Conservation (phyloP, 305 asterid genomes). For the Andrographis paniculata region DNA sequence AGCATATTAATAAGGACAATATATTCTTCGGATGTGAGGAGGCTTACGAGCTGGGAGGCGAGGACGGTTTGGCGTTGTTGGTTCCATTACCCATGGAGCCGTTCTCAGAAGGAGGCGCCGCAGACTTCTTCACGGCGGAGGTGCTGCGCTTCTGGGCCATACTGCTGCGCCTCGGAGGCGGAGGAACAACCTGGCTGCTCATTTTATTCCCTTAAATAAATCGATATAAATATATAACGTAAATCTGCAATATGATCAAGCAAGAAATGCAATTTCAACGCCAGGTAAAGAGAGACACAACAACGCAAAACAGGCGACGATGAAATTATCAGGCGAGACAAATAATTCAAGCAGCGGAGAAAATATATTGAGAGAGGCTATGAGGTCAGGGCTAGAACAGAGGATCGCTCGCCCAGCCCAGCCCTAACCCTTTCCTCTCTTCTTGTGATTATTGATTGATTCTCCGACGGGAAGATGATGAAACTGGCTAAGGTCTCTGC, state of each 20-base stretch:
- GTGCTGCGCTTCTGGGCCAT: conserved; percentile 45
- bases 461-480: not conserved
- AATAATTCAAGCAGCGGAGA: not conserved
- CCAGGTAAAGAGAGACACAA: not conserved
- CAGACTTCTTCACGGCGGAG: conserved; percentile 39
- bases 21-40: not conserved
- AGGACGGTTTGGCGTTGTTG: conserved; percentile 47
- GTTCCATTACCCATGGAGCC: conserved; percentile 46
- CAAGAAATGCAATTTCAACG: not conserved
- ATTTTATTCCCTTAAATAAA: conserved; percentile 16
- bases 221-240: not conserved
- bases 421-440: not conserved
- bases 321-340: too few relatives aligned
- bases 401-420: too few relatives aligned
- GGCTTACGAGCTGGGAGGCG: conserved; percentile 67
- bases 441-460: too few relatives aligned
- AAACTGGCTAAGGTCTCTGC: not conserved
- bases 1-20: not conserved
- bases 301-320: not conserved
- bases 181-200: conserved; percentile 45
- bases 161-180: conserved; percentile 52
- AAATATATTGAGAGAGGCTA: not conserved
- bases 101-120: conserved; percentile 48
- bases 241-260: not conserved
- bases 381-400: not conserved